Conservation (phyloP, 805 yeast genomes). For the Teunomyces funiuensis region DNA sequence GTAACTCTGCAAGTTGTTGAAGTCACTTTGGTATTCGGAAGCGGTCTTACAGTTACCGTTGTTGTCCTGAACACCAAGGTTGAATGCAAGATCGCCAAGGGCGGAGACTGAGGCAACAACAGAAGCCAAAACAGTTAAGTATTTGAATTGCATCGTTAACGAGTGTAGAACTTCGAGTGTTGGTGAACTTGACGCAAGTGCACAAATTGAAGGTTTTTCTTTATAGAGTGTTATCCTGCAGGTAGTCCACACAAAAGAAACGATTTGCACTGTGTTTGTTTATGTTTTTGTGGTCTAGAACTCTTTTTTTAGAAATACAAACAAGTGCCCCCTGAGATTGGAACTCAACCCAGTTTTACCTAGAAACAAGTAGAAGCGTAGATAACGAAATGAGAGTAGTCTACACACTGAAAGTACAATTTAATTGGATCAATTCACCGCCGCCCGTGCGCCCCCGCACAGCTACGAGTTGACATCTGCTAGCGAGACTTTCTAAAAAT, state of each 20-base stretch:
- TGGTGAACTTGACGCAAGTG: background rate
- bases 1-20: conserved; percentile 57
- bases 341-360: background rate
- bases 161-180: background rate
- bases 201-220: conserved; percentile 4
- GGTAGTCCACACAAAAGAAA: background rate
- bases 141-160: conserved; percentile 36
- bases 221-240: background rate
- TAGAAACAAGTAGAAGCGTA: no score
- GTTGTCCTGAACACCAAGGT: conserved; percentile 80
- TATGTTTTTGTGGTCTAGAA: conserved; percentile 5
- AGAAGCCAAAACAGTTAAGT: conserved; percentile 47
- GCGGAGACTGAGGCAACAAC: conserved; percentile 53
- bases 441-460: no score
- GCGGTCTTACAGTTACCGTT: conserved; percentile 75
- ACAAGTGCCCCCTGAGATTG: background rate
- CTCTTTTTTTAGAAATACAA: conserved; percentile 3
- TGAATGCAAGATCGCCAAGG: conserved; percentile 68
- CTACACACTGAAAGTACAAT: no score
- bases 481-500: no score
- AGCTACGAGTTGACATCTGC: no score
- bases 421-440: no score
- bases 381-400: no score
- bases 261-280: conserved; percentile 1
- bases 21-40: conserved; percentile 67